Evolutionary conservation across 176 grass and related monocot genomes (phyloP), one percentile per base, ranked within the genome.

Genomic region (Triticum monococcum): DNA sequence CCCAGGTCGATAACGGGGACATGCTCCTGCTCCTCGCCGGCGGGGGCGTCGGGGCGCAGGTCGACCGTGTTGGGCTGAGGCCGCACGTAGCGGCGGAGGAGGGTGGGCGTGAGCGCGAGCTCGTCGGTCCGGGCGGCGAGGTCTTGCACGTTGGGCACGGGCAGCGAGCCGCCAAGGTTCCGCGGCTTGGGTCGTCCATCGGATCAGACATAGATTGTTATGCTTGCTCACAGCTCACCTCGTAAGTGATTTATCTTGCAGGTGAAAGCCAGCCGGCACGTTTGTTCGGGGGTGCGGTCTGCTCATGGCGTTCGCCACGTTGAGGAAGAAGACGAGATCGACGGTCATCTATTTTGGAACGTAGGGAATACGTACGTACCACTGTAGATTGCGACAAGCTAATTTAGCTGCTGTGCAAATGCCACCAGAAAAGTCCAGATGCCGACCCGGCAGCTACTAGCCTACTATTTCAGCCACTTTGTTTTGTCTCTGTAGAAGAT

Each of bases 111-210:
- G 48, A 72, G 70, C 17, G 74, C 7, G 48, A 87, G 79, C 12
- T 90, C 64, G 9, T 0, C 16, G 6, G n/a, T 8, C n/a, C 68
- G 68, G 9, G 38, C 77, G 17, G 85, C 80, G 37, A 90, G 89
- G 23, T 63, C 84, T 25, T 90, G 80, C 31, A 90, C 84, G 74
- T 87, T 90, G 50, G 89, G 73, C 52, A 90, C 85, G 5, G 89
- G 89, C 74, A 90, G 89, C 43, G 89, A 90, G 4, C 79, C 64
- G 4, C 87, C 87, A 6, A 88, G 87, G 64, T 79, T 79, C 16
- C 24, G 35, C 4, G 63, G 72, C 62, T 60, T 83, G n/a, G 38
- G 38, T 45, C 37, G 4, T 46, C 12, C 70, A 73, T 73, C 37
- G 6, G 10, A 14, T 43, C 11, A 2, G n/a, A n/a, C 37, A 3